Percentiles rank a stretch among this genome's conserved stretches.
Evolutionary conservation across 768 basidiomycete genomes (phyloP).

Genomic region (Termitomyces sp.): DNA sequence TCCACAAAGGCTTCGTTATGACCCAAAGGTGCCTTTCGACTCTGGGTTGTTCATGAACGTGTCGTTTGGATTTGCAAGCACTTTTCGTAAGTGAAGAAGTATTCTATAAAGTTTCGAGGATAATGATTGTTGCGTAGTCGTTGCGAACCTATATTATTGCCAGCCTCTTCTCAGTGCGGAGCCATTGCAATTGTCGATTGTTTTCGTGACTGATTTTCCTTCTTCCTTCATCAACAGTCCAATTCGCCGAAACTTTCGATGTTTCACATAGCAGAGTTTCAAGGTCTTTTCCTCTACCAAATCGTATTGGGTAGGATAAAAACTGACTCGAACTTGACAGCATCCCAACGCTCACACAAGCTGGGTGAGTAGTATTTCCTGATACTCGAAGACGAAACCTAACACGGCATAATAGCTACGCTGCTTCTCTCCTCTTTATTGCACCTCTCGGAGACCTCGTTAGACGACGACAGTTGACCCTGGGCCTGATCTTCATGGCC

Average conservation of each 20-base stretch:
- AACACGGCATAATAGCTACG: conserved; percentile 44
- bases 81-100: conserved; percentile 3
- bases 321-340: neutral
- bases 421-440: conserved; percentile 65
- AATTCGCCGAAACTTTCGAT: conserved; percentile 5
- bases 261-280: conserved; percentile 5
- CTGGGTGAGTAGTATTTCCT: neutral
- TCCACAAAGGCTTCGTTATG: conserved; percentile 6
- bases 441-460: conserved; percentile 82
- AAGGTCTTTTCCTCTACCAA: neutral
- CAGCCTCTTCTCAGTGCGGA: conserved; percentile 5
- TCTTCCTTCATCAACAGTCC: neutral
- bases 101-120: too few species aligned
- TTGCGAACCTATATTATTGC: conserved; percentile 6
- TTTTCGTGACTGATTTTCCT: neutral
- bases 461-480: conserved; percentile 64
- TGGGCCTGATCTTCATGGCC: conserved; percentile 38
- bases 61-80: conserved; percentile 4
- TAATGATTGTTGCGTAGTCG: neutral
- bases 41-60: conserved; percentile 5
- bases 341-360: conserved; percentile 8
- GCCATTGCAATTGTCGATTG: neutral
- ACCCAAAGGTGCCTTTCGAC: conserved; percentile 5
- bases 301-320: neutral
- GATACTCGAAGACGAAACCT: neutral